Conservation (phyloP, 2,329 filamentous ascomycete species). For the Aureobasidium melanogenum region DNA sequence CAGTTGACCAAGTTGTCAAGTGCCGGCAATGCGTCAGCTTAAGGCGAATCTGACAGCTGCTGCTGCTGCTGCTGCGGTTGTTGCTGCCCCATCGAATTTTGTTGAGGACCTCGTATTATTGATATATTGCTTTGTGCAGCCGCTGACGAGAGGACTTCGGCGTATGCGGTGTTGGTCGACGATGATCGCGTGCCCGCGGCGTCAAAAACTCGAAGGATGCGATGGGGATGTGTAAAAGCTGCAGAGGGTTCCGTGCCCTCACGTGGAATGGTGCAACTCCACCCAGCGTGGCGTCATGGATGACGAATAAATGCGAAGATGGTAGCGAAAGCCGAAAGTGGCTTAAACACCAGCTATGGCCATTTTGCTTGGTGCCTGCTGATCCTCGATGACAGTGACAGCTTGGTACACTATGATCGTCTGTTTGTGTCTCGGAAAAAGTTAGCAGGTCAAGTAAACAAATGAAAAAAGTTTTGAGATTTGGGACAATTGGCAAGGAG, state of each 20-base stretch:
- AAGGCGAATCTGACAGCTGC: not conserved
- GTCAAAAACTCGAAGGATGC: not conserved
- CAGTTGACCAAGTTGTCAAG: not conserved
- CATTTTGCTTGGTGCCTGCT: not conserved
- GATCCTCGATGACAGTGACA: not conserved
- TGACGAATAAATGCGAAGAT: not conserved
- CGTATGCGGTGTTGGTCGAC: not conserved
- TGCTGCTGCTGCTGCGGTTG: not conserved
- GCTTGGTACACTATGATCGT: not conserved
- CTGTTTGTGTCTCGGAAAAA: not conserved
- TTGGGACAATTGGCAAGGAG: not conserved
- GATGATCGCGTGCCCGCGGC: slow-evolving; percentile 1
- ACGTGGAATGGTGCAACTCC: not conserved
- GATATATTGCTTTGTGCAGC: not conserved
- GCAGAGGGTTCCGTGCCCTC: not conserved
- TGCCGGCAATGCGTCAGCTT: not conserved
- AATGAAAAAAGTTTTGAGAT: not conserved
- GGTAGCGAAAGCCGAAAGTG: not conserved
- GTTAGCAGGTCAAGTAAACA: not conserved
- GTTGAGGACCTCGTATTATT: slow-evolving; percentile 7
- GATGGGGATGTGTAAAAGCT: not conserved
- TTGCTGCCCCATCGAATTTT: not conserved
- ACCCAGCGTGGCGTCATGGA: not conserved
- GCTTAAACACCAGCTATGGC: not conserved
- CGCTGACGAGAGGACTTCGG: not conserved